Conservation (phyloP, 495 filamentous ascomycete species). For the Schizothecium vesticola region DNA sequence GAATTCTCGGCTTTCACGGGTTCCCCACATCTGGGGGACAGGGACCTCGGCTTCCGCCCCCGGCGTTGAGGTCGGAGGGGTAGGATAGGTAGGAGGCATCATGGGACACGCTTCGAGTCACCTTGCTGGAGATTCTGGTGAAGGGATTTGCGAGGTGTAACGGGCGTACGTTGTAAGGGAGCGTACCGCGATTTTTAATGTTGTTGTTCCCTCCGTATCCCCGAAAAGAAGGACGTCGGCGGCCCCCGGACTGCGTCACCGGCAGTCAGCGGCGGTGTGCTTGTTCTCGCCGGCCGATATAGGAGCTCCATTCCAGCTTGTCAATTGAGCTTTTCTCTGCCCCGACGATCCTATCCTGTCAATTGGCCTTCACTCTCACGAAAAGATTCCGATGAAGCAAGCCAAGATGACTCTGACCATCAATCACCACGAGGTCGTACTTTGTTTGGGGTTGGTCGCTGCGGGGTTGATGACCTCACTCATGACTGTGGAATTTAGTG, state of each 20-base stretch:
- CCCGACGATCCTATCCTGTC: not conserved
- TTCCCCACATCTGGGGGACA: slow-evolving; percentile 7
- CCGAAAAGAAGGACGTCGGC: not conserved
- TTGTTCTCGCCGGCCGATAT: not conserved
- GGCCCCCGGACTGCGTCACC: not conserved
- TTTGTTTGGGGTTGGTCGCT: not conserved
- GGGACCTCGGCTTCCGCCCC: slow-evolving; percentile 33
- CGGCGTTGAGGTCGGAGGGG: not conserved
- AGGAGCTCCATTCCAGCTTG: not conserved
- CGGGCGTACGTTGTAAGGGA: not conserved
- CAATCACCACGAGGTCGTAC: not conserved
- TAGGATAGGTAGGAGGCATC: not conserved
- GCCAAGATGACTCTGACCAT: slow-evolving; percentile 1
- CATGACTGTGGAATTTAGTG: not conserved
- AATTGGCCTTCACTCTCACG: not conserved
- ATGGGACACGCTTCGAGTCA: not conserved
- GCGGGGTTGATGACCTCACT: slow-evolving; percentile 17
- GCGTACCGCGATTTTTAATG: not conserved
- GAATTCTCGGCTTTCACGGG: slow-evolving; percentile 26
- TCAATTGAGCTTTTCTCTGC: not conserved
- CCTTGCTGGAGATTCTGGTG: not conserved
- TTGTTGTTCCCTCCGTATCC: not conserved
- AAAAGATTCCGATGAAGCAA: slow-evolving; percentile 1
- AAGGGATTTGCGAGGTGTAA: not conserved
- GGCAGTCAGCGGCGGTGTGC: not conserved